Base-by-base conservation (phyloP, 2,329 filamentous ascomycete genomes). In the Tolypocladium album region DNA sequence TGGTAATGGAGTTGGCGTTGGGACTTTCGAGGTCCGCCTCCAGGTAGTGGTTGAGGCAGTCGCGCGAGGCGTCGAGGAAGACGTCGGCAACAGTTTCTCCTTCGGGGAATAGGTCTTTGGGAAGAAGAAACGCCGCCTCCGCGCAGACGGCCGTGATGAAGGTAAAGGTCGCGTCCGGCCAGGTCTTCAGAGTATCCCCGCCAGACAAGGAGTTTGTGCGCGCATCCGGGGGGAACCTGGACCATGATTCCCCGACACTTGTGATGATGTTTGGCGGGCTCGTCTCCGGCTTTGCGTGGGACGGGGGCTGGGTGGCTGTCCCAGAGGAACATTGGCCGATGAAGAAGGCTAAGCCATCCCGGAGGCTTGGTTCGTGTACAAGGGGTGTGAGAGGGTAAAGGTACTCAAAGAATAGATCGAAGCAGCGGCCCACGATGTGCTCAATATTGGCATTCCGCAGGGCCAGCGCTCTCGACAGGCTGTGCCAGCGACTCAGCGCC, bases 131-230 rank as follows among this genome's bases (percentile, higher is more conserved):
- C 1, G 73, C 74, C 0, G 74, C 71, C 52, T 77, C 72, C 1
- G 76, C 75, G 15, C 75, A 77, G 1, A 77, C 70, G n/a, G 76
- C 76, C 0, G 75, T 77, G 53, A 78, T 71, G 17, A 78, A 62
- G 0, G 75, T 75, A 55, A 77, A 77, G 0, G 70, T 69, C 2
- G 74, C 68, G 57, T 77, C 73, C 0, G 69, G 69, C 71, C 72
- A 74, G 9, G 66, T 64, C 57, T 55, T 56, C 17, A 50, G 42
- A 6, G 47, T 22, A 40, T 61, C 61, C 57, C 55, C 53, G 20
- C 50, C 50, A 7, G 50, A 36, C 15, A 39, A 27, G 27, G 42
- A 27, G 22, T 24, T 38, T 20, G 57, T 27, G 22, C 34, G 27
- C 34, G 38, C 50, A 40, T 45, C 55, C 15, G 47, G 42, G n/a